Base-by-base conservation (phyloP, 1,284 basidiomycete genomes). In the Pseudozyma tsukubaensis region DNA sequence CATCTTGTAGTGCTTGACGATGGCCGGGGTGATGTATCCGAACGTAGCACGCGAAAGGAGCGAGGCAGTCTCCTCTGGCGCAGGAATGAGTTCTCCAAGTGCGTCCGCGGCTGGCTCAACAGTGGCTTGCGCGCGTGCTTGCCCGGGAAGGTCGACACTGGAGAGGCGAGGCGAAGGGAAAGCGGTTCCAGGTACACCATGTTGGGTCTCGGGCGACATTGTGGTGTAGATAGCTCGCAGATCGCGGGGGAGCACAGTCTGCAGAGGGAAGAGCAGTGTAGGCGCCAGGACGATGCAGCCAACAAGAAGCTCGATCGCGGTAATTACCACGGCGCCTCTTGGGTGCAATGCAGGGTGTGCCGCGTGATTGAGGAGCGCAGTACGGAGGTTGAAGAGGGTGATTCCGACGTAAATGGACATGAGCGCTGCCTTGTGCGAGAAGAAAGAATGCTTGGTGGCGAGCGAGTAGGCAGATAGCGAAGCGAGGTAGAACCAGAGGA, bases 1-100 rank as follows among this genome's bases (percentile, higher is more conserved):
- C 4, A 60, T 80, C 43, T 77, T 79, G 75, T 86, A 87, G 71
- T 87, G 85, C 62, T 85, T 84, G 66, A 85, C 81, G 18, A 88
- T 81, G 47, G 86, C 79, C 0, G 86, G 74, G 29, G 75, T 74
- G 49, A 79, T 65, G 53, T 82, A 84, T 43, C 73, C 61, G 49
- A 83, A 84, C 4, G 72, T 67, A 42, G 72, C 72, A 40, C 81
- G 77, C n/a, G 77, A 79, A 34, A 75, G 63, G 13, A 84, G 67
- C 16, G 80, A 80, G 2, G 83, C 80, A 12, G 68, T 75, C 39
- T 78, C 76, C 36, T 84, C 82, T 8, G 82, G 82, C 10, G 78
- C 71, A 1, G 79, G 77, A 14, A 74, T 66, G n/a, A 71, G 59
- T 9, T 82, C 56, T 35, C 16, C 37, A 34, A 65, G 40, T 10